Conservation (phyloP, 2,329 filamentous ascomycete species). For the Penicillium sp. region DNA sequence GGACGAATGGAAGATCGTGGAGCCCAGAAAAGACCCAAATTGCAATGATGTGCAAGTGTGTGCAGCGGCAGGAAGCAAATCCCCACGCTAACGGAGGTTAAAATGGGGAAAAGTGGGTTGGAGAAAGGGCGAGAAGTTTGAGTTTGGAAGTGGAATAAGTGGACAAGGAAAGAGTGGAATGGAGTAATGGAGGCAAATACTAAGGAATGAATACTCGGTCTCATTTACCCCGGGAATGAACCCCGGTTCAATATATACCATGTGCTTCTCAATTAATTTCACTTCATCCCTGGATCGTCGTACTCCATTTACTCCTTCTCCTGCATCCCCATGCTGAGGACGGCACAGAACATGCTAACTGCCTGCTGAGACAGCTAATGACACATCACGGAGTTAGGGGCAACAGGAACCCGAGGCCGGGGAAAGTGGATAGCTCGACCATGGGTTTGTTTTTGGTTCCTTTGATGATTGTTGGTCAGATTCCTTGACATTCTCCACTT, state of each 20-base stretch:
- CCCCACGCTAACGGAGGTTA: slow-evolving; percentile 19
- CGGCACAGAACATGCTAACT: not conserved
- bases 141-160: not conserved
- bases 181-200: not conserved
- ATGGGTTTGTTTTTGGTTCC: not conserved
- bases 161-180: too few relatives aligned
- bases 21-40: too few relatives aligned
- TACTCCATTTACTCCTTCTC: too few relatives aligned
- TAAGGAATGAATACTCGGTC: not conserved
- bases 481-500: not conserved
- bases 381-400: not conserved
- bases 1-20: slow-evolving; percentile 20
- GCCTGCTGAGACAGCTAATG: not conserved
- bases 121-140: not conserved
- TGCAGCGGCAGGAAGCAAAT: not conserved
- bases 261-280: not conserved
- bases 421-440: not conserved
- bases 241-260: not conserved
- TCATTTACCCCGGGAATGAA: not conserved
- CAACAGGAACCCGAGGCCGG: slow-evolving; percentile 1
- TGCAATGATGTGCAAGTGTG: slow-evolving; percentile 23
- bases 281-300: not conserved
- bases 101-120: slow-evolving; percentile 18
- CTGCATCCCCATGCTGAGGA: too few relatives aligned
- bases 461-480: not conserved